A percentile compares a stretch with the other conserved stretches of the same genome.
phyloP scores from a whole-genome alignment of 257 asterid genomes.

The Fraxinus excelsior region DNA sequence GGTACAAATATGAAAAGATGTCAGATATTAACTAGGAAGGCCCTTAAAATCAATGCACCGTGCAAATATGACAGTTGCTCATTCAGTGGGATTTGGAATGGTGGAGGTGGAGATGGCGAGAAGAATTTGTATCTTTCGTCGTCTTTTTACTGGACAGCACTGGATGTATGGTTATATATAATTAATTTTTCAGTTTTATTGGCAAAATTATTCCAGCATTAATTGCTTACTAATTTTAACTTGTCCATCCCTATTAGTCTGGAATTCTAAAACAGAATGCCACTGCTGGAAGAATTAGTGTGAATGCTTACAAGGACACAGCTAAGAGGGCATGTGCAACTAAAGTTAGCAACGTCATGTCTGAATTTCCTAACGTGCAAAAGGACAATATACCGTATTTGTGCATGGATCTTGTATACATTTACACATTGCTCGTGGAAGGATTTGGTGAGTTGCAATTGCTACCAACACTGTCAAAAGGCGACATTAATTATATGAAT shows the following conservation, averaged over 20 bases:
- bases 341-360: slow-evolving; percentile 1
- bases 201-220: neutral
- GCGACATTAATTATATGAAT: no score
- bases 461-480: no score
- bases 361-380: slow-evolving; percentile 18
- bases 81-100: slow-evolving; percentile 61
- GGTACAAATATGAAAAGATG: slow-evolving; percentile 44
- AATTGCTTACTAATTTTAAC: neutral
- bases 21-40: slow-evolving; percentile 12
- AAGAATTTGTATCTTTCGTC: slow-evolving; percentile 44
- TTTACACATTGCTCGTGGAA: slow-evolving; percentile 32
- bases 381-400: slow-evolving; percentile 18
- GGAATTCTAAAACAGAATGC: slow-evolving; percentile 30
- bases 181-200: neutral
- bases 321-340: slow-evolving; percentile 33
- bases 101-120: slow-evolving; percentile 63
- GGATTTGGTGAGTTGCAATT: slow-evolving; percentile 38
- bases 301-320: slow-evolving; percentile 28
- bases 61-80: slow-evolving; percentile 45
- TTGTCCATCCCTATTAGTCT: slow-evolving; percentile 23
- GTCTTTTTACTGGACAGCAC: slow-evolving; percentile 43
- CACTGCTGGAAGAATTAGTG: slow-evolving; percentile 26
- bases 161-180: slow-evolving; percentile 37
- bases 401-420: slow-evolving; percentile 41
- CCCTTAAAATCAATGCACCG: slow-evolving; percentile 25